Base-by-base conservation (phyloP, 2,329 filamentous ascomycete genomes). In the Fusarium lateritium region DNA sequence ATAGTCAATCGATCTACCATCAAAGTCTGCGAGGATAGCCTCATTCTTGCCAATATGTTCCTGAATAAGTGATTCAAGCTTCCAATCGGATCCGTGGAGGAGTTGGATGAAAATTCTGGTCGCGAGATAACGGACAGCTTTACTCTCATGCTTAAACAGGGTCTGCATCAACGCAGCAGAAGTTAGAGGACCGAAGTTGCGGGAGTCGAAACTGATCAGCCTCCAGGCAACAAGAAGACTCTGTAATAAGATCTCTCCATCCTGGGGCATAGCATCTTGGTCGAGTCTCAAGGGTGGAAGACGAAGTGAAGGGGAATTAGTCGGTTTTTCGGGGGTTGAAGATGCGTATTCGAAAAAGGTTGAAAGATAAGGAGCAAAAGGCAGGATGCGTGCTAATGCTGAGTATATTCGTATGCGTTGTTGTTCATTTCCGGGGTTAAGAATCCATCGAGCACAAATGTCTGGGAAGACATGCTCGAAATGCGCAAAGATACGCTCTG, bases 401-500 rank as follows among this genome's bases (percentile, higher is more conserved):
- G 90, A 86, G 67, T 95, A 85, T 53, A 91, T 72, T 34, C 80
- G 56, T 73, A 79, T 73, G 78, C 79, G 72, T 79, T 79, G 71
- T 73, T 78, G 56, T 67, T 79, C 75, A 42, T 77, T 79, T 28
- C 79, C 78, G 28, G 82, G 73, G 76, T 82, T 78, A 74, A 84
- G 83, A 44, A 92, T 83, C 94, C 94, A 97, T 83, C 92, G 85
- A 65, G 94, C 92, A 79, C 92, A 93, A 50, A 97, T 84, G 79
- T 98, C 94, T 72, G 93, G 88, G 74, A 96, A 93, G 40, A 94
- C 81, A 65, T 86, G 83, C 77, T 92, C 89, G 79, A 94, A 94
- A 75, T 92, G 86, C 69, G 87, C 83, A 76, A 96, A 94, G 76
- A 97, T 83, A 58, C 84, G 83, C 76, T 93, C 89, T 74, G 93